Percentiles rank a stretch among this genome's conserved stretches.
phyloP scores from a whole-genome alignment of 306 rosid species.

The Betula pendula region DNA sequence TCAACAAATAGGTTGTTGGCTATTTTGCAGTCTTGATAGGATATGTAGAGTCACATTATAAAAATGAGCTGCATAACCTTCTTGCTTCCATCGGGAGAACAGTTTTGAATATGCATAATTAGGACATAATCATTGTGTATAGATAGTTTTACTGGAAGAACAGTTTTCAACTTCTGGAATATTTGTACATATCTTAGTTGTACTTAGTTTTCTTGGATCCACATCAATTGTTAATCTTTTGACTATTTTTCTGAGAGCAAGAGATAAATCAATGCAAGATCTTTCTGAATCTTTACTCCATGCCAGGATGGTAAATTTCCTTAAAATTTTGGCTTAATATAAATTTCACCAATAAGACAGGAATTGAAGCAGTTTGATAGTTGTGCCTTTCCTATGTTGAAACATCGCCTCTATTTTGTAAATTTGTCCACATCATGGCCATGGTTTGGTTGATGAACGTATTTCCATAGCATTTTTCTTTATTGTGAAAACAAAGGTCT shows the following conservation, averaged over 20 bases:
- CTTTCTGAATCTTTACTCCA: not conserved
- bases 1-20: no score
- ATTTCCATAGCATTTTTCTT: not conserved
- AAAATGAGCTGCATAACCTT: not conserved
- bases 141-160: not conserved
- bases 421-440: constrained; percentile 1
- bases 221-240: not conserved
- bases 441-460: not conserved
- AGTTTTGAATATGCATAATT: not conserved
- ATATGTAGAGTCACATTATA: not conserved
- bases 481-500: constrained; percentile 8
- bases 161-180: not conserved
- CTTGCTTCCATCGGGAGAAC: not conserved
- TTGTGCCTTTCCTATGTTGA: not conserved
- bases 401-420: not conserved
- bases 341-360: not conserved
- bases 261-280: not conserved
- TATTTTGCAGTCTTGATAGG: not conserved
- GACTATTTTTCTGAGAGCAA: not conserved
- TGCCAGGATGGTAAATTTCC: not conserved
- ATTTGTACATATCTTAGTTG: not conserved
- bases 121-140: not conserved
- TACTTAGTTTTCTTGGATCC: not conserved
- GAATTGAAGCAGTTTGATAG: not conserved
- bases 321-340: not conserved